Evolutionary conservation across 2,329 filamentous ascomycete genomes (phyloP).

Genomic region (Pezicula carpinea): DNA sequence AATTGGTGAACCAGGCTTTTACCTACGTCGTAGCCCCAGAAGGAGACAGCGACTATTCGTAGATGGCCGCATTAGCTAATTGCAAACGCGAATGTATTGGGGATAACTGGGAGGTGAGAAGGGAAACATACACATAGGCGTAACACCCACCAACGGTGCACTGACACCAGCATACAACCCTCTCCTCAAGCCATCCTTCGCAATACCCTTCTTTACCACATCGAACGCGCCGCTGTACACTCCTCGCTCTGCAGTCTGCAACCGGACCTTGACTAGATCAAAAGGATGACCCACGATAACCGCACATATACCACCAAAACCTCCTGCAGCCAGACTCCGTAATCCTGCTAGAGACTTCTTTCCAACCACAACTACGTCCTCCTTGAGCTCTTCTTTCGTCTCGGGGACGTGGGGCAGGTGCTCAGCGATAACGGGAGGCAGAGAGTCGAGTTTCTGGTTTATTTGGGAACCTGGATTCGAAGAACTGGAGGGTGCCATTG

Average conservation of each 20-base stretch:
- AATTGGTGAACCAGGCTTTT: constrained; percentile 76
- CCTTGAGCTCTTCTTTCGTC: constrained; percentile 24
- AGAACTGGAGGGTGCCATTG: constrained; percentile 19
- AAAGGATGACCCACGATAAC: constrained; percentile 95
- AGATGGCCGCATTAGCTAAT: constrained; percentile 5
- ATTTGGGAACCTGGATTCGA: constrained; percentile 20
- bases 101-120: not conserved
- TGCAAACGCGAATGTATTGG: not conserved
- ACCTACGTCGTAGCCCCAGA: constrained; percentile 92
- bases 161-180: constrained; percentile 96
- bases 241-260: constrained; percentile 93
- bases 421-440: constrained; percentile 20
- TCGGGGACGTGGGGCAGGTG: constrained; percentile 29
- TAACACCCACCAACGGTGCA: constrained; percentile 90
- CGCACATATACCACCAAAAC: constrained; percentile 89
- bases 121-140: constrained; percentile 85
- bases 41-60: constrained; percentile 59
- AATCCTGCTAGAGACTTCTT: constrained; percentile 50
- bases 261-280: constrained; percentile 92
- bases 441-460: constrained; percentile 23
- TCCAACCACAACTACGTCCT: constrained; percentile 14
- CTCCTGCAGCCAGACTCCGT: constrained; percentile 82
- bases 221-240: constrained; percentile 89
- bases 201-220: constrained; percentile 83
- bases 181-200: constrained; percentile 72